A percentile compares a stretch with the other conserved stretches of the same genome.
Conservation (phyloP, 177 flowering plant genomes). For the Vitis hybrid region DNA sequence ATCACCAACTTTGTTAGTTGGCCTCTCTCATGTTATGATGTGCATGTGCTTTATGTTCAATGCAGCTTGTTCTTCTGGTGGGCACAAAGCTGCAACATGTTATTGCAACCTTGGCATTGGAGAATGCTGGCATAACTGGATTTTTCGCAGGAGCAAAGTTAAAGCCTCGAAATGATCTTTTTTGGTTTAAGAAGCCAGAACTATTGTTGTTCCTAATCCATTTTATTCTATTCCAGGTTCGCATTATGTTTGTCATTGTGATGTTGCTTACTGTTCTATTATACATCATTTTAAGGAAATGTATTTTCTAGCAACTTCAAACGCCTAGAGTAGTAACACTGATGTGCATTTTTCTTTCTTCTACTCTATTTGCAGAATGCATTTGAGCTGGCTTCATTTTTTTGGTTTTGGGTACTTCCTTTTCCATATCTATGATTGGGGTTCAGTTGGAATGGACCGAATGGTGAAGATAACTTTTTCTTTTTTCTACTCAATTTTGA, state of each 20-base stretch:
- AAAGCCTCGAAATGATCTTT: constrained; percentile 89
- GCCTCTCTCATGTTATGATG: background rate
- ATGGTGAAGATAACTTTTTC: background rate
- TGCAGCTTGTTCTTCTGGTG: constrained; percentile 89
- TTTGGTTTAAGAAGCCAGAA: constrained; percentile 88
- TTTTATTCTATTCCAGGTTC: constrained; percentile 93
- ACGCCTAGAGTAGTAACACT: background rate
- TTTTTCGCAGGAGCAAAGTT: constrained; percentile 47
- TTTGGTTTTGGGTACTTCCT: constrained; percentile 95
- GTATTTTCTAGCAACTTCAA: background rate
- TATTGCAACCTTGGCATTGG: constrained; percentile 89
- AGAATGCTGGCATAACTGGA: constrained; percentile 72
- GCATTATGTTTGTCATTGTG: constrained; percentile 2
- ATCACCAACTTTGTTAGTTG: background rate
- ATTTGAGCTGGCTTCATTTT: constrained; percentile 95
- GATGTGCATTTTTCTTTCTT: constrained; percentile 9
- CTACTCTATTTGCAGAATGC: constrained; percentile 70
- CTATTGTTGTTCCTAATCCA: constrained; percentile 76
- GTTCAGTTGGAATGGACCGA: constrained; percentile 13
- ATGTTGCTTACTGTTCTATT: background rate
- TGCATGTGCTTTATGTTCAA: constrained; percentile 3
- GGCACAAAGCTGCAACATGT: constrained; percentile 95
- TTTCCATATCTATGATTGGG: constrained; percentile 16
- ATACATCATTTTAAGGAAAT: background rate
- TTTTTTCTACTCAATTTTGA: background rate